Percentiles rank a stretch among this genome's conserved stretches.
Conservation (phyloP, 1,139 yeast species). For the Debaryomycetaceae sp. region DNA sequence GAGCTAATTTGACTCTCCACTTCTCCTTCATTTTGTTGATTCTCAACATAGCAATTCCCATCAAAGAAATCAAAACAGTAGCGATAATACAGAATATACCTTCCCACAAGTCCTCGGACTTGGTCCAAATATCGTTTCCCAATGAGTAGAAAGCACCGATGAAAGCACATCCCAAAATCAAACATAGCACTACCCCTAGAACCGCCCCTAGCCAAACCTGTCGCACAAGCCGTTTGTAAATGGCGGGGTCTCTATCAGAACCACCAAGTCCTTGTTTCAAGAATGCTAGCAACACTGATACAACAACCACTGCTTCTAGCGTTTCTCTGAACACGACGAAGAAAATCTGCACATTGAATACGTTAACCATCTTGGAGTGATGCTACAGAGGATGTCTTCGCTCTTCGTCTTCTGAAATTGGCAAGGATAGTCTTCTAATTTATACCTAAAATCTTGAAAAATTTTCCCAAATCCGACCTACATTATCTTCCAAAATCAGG, state of each 20-base stretch:
- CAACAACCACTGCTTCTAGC: constrained; percentile 83
- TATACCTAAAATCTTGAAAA: background rate
- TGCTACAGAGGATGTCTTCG: background rate
- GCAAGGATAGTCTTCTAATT: background rate
- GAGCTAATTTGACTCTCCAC: constrained; percentile 88
- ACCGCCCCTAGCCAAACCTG: constrained; percentile 84
- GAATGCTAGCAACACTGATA: constrained; percentile 86
- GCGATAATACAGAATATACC: constrained; percentile 85
- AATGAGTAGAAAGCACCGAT: constrained; percentile 80
- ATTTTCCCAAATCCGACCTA: background rate
- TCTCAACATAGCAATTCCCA: constrained; percentile 92
- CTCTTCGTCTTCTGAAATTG: background rate
- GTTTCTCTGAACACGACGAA: constrained; percentile 89
- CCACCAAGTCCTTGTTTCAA: constrained; percentile 79
- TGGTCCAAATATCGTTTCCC: constrained; percentile 79
- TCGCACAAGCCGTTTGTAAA: constrained; percentile 58
- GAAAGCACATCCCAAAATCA: constrained; percentile 78
- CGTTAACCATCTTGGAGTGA: constrained; percentile 28
- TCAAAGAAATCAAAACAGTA: constrained; percentile 72
- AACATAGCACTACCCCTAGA: constrained; percentile 69
- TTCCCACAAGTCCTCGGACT: constrained; percentile 91
- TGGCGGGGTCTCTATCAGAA: constrained; percentile 40
- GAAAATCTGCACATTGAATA: constrained; percentile 60
- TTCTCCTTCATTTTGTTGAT: constrained; percentile 87
- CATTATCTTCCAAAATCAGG: background rate